Base-by-base conservation (phyloP, 2,329 filamentous ascomycete species). In the Botrytis cinerea region DNA sequence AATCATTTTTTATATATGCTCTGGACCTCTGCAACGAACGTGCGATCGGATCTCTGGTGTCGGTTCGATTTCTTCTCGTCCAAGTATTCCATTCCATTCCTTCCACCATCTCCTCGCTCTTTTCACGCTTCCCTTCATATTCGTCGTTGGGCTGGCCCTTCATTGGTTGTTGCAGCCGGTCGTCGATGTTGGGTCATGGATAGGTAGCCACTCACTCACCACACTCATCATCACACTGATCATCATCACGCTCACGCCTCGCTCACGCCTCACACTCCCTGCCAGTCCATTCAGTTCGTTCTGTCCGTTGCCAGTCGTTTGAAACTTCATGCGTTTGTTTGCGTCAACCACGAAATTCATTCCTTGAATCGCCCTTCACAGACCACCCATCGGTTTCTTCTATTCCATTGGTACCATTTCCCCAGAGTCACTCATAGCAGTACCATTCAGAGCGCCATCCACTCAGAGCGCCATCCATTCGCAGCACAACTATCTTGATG, bases 121-220 rank as follows among this genome's bases (percentile, higher is more conserved):
- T 71, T 48, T 28, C 54, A 62, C 48, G 45, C 43, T 71, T 71
- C n/a, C 57, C 60, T 57, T 45, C 70, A 51, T 8, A 35, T 16
- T 48, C 7, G 6, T 61, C 20, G 1, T 16, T 18, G 9, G 54
- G 54, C 40, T 22, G 38, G 40, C 35, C 68, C n/a, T 71, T 66
- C 46, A 71, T 71, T 71, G 70, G 70, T 20, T 57, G 40, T 57
- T 38, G 18, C n/a, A 25, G 14, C 43, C 70, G 22, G 20, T 28
- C 46, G 57, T 64, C 54, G 46, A 43, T 40, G 51, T 57, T 45
- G 25, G n/a, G 59, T 22, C 57, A 16, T 28, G 43, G 57, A 63
- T 22, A 54, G 28, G 46, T 28, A 64, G 28, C 69, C 69, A 70
- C 64, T 51, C 64, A 61, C n/a, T 61, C 51, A n/a, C 43, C 35